Conservation (phyloP, 805 yeast species). For the Pichia kluyveri region DNA sequence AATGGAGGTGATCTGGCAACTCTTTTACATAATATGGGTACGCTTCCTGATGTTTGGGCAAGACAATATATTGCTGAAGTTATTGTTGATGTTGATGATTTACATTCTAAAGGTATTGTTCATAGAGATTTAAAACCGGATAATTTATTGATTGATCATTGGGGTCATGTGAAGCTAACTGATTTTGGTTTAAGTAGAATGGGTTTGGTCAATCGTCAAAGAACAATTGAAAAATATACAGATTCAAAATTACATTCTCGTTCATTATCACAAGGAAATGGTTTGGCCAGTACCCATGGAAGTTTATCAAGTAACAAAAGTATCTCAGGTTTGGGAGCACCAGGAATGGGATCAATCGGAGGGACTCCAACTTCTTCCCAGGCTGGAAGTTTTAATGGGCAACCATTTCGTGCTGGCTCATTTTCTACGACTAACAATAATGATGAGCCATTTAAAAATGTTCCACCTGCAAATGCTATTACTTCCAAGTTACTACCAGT, state of each 20-base stretch:
- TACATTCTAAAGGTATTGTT: conserved; percentile 81
- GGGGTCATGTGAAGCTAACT: conserved; percentile 86
- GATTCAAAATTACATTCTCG: background rate
- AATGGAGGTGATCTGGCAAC: conserved; percentile 96
- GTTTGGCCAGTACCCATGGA: background rate
- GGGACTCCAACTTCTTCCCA: conserved; percentile 6
- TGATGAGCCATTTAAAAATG: background rate
- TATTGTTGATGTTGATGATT: conserved; percentile 79
- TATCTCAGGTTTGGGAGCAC: conserved; percentile 2
- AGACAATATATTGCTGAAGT: conserved; percentile 82
- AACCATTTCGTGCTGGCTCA: background rate
- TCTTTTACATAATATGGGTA: conserved; percentile 70
- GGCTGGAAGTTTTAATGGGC: conserved; percentile 6
- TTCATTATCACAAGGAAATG: conserved; percentile 1
- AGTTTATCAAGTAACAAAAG: conserved; percentile 6
- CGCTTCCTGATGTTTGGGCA: conserved; percentile 80
- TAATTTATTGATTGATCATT: conserved; percentile 73
- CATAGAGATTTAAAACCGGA: conserved; percentile 97
- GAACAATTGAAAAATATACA: conserved; percentile 14
- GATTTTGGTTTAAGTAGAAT: conserved; percentile 91
- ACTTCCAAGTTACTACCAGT: conserved; percentile 3
- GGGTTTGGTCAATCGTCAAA: conserved; percentile 81
- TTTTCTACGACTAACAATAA: background rate
- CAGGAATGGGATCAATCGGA: conserved; percentile 2
- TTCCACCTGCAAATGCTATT: background rate